A percentile compares a stretch with the other conserved stretches of the same genome.
Evolutionary conservation across 1,284 basidiomycete genomes (phyloP).

Genomic region (Leccinum pachyderme): DNA sequence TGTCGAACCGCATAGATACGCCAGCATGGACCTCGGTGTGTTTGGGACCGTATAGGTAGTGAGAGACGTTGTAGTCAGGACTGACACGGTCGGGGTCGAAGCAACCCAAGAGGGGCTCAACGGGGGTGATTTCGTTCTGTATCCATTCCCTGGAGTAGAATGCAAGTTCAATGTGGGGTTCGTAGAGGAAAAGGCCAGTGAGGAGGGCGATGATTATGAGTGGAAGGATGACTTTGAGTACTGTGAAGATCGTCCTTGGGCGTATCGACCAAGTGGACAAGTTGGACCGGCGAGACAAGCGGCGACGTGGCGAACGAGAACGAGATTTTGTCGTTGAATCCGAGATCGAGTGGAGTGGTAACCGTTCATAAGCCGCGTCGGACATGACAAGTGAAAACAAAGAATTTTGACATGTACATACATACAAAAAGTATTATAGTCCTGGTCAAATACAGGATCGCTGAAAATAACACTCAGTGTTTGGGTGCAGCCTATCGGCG

Average conservation of each 20-base stretch:
- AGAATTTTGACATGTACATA: not conserved
- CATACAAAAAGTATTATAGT: too few relatives aligned
- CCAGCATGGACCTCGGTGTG: conserved; percentile 75
- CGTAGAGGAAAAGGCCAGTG: conserved; percentile 57
- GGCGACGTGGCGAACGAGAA: conserved; percentile 24
- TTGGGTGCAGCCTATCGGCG: too few relatives aligned
- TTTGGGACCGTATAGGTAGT: conserved; percentile 58
- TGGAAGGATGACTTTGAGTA: conserved; percentile 34
- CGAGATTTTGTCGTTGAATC: conserved; percentile 10
- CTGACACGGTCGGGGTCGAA: conserved; percentile 63
- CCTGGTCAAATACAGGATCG: too few relatives aligned
- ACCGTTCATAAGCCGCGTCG: conserved; percentile 27
- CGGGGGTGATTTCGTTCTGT: conserved; percentile 57
- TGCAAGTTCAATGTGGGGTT: conserved; percentile 80
- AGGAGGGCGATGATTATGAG: conserved; percentile 42
- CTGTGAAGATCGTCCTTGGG: conserved; percentile 25
- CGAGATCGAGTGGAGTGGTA: conserved; percentile 27
- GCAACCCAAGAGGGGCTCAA: conserved; percentile 68
- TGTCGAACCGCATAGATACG: conserved; percentile 67
- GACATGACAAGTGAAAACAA: conserved; percentile 22
- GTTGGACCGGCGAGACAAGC: conserved; percentile 9
- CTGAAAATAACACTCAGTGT: too few relatives aligned
- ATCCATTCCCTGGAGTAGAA: conserved; percentile 79
- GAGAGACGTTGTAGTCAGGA: conserved; percentile 66
- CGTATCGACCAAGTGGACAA: conserved; percentile 14